Evolutionary conservation across 129 eudicot genomes (phyloP).

Genomic region (Pseudognaphalium luteoalbum): DNA sequence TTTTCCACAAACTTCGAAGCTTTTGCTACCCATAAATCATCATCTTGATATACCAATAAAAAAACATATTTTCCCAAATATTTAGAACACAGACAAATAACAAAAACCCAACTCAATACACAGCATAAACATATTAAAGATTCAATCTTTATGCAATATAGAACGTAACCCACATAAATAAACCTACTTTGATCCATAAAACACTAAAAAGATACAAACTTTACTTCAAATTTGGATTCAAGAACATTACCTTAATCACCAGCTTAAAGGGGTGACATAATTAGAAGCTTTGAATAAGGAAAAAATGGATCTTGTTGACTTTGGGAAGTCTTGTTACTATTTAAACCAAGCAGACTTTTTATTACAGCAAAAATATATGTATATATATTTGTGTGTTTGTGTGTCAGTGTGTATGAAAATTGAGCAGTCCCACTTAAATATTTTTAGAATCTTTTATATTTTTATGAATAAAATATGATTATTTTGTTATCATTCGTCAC

Average conservation of each 20-base stretch:
- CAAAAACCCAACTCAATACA: conserved; percentile 31
- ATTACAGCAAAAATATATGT: conserved; percentile 3
- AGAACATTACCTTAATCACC: conserved; percentile 37
- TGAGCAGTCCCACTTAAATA: conserved; percentile 27
- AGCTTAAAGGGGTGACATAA: conserved; percentile 23
- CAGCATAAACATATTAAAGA: conserved; percentile 25
- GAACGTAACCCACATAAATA: conserved; percentile 3
- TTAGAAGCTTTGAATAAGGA: conserved; percentile 30
- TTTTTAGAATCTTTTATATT: conserved; percentile 14
- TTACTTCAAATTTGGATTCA: conserved; percentile 4
- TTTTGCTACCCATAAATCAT: conserved; percentile 61
- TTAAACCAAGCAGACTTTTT: conserved; percentile 17
- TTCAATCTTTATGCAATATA: conserved; percentile 5
- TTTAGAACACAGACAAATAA: conserved; percentile 19
- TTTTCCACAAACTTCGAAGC: conserved; percentile 48
- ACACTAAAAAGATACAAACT: conserved; percentile 15
- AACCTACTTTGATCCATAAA: conserved; percentile 32
- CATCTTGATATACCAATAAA: conserved; percentile 40
- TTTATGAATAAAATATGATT: conserved; percentile 11
- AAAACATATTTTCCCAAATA: conserved; percentile 18
- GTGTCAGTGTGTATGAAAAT: conserved; percentile 24
- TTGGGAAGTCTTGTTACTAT: conserved; percentile 11
- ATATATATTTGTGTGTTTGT: neutral
- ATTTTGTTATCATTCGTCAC: conserved; percentile 27
- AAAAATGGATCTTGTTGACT: conserved; percentile 49